These are phyloP conservation scores for Xylariaceae sp. DNA, from an alignment of 2,329 filamentous ascomycete species.

Conservation along the genomic window DNA sequence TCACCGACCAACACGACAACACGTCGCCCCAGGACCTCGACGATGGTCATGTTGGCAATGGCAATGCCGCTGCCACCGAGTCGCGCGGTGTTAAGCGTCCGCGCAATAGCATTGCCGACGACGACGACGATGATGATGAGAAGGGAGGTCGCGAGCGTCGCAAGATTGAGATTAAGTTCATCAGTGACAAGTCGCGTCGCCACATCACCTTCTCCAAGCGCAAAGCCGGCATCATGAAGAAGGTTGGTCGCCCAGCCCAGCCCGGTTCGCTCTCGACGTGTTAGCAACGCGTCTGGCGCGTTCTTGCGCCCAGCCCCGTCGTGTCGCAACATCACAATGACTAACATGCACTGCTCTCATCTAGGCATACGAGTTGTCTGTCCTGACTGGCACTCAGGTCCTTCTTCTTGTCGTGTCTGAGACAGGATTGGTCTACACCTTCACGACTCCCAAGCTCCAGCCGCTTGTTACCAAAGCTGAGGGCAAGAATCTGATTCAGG, in stretches of 20 bases:
- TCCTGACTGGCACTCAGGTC: constrained; percentile 96
- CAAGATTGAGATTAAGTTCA: constrained; percentile 99
- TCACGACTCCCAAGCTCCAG: constrained; percentile 97
- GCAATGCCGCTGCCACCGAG: constrained; percentile 60
- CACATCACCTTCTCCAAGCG: constrained; percentile 99
- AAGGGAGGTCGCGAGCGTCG: constrained; percentile 96
- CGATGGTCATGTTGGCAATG: constrained; percentile 72
- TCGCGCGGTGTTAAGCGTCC: constrained; percentile 84
- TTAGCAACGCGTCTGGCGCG: constrained; percentile 16
- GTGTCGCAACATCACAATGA: neutral
- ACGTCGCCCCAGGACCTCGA: constrained; percentile 71
- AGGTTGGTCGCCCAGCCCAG: constrained; percentile 59
- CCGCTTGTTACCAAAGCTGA: constrained; percentile 97
- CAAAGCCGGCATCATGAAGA: constrained; percentile 99
- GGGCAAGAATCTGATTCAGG: constrained; percentile 99
- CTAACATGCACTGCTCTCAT: constrained; percentile 19
- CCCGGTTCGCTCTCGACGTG: constrained; percentile 9
- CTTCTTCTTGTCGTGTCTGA: constrained; percentile 94
- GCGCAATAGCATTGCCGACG: constrained; percentile 78
- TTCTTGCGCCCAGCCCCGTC: constrained; percentile 1
- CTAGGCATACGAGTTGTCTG: constrained; percentile 94
- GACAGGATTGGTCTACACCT: constrained; percentile 95
- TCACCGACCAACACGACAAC: constrained; percentile 73
- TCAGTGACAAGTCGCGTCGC: constrained; percentile 97
- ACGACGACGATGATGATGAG: constrained; percentile 96